Conservation (phyloP, 495 filamentous ascomycete species). For the Daldinia loculata region DNA sequence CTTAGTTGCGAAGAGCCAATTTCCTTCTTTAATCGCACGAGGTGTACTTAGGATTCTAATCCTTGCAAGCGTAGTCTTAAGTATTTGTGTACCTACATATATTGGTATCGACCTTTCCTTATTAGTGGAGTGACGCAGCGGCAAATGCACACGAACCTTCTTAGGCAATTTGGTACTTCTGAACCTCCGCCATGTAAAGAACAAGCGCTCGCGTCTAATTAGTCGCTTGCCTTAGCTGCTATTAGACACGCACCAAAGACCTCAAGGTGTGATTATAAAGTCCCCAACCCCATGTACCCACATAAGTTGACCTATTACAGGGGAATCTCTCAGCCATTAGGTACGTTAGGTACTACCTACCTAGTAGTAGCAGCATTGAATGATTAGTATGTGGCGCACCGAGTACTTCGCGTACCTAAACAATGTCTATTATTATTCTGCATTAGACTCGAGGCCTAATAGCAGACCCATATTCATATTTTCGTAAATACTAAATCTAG, state of each 20-base stretch:
- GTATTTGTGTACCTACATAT: not conserved
- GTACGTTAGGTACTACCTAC: not conserved
- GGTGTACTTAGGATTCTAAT: constrained; percentile 34
- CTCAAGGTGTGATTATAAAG: constrained; percentile 23
- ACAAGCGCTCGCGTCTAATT: constrained; percentile 43
- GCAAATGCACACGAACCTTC: constrained; percentile 33
- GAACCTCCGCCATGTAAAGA: constrained; percentile 11
- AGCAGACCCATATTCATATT: constrained; percentile 1
- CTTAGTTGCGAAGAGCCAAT: constrained; percentile 12
- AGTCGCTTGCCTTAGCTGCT: constrained; percentile 22
- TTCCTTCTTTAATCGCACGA: constrained; percentile 22
- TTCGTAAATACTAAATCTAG: constrained; percentile 7
- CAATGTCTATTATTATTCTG: constrained; percentile 17
- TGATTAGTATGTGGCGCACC: constrained; percentile 2
- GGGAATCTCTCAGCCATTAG: not conserved
- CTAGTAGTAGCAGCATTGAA: not conserved
- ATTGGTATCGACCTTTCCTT: constrained; percentile 21
- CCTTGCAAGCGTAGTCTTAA: constrained; percentile 15
- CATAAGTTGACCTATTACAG: too few species aligned
- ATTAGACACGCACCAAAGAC: constrained; percentile 11
- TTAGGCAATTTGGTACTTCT: constrained; percentile 36
- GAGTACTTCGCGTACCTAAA: not conserved
- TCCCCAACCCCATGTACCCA: not conserved
- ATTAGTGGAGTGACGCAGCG: constrained; percentile 37
- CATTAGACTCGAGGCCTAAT: not conserved